These are phyloP conservation scores for Diplodia sapinea DNA, from an alignment of 2,329 filamentous ascomycete species.

Conservation along the genomic window DNA sequence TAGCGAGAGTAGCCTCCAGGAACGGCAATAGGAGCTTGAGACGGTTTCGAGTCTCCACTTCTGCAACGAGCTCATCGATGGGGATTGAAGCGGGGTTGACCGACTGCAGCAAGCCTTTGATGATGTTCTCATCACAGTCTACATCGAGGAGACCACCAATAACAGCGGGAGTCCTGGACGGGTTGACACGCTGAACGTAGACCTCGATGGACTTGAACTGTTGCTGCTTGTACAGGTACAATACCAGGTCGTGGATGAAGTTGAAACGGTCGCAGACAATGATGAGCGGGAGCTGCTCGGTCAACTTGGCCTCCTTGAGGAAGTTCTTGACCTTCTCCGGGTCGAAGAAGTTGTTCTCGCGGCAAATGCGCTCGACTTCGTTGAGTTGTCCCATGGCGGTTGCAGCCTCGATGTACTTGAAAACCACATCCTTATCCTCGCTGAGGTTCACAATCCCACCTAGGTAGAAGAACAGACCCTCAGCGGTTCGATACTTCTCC, in stretches of 20 bases:
- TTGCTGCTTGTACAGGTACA: conserved; percentile 98
- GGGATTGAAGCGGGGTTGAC: conserved; percentile 85
- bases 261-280: conserved; percentile 99
- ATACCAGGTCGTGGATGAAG: conserved; percentile 94
- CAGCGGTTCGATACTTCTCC: conserved; percentile 96
- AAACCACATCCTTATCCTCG: conserved; percentile 93
- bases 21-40: conserved; percentile 95
- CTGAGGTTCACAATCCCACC: conserved; percentile 97
- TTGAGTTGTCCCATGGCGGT: conserved; percentile 92
- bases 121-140: conserved; percentile 94
- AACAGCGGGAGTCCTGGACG: conserved; percentile 85
- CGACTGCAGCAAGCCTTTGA: conserved; percentile 86
- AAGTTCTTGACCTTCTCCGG: conserved; percentile 99
- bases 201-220: conserved; percentile 99
- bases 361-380: conserved; percentile 95
- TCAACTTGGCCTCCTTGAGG: conserved; percentile 91
- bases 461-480: conserved; percentile 97
- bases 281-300: conserved; percentile 93
- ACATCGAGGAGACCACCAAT: conserved; percentile 93
- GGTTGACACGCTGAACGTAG: conserved; percentile 97
- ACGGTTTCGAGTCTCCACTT: conserved; percentile 95
- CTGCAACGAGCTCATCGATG: conserved; percentile 89
- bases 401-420: conserved; percentile 99
- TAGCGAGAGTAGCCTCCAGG: conserved; percentile 86
- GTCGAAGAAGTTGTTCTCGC: conserved; percentile 87